Percentiles rank a stretch among this genome's conserved stretches.
phyloP scores from a whole-genome alignment of 2,329 filamentous ascomycete species.

The Pseudocercospora crystallina region DNA sequence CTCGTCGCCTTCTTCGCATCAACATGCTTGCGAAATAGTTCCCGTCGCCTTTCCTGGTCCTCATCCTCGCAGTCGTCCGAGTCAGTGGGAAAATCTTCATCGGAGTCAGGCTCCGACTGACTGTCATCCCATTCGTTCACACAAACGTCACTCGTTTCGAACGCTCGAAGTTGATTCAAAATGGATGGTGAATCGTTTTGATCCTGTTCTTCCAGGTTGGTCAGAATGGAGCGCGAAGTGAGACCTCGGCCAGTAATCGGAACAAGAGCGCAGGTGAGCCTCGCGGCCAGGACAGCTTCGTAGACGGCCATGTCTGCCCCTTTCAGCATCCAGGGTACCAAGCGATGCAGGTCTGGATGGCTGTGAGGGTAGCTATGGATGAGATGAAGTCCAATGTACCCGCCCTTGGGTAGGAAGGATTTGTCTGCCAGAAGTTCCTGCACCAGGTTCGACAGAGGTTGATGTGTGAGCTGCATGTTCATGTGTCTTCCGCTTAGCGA shows the following conservation, averaged over 20 bases:
- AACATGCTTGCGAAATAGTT: neutral
- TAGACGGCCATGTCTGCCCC: slow-evolving; percentile 7
- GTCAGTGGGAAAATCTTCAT: too few relatives aligned
- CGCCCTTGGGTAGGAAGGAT: neutral
- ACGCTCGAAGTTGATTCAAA: too few relatives aligned
- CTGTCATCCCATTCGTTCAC: too few relatives aligned
- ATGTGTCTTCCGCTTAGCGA: neutral
- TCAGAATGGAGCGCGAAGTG: neutral
- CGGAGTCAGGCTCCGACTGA: too few relatives aligned
- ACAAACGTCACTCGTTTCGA: too few relatives aligned
- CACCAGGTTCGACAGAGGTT: neutral
- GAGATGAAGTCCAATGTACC: slow-evolving; percentile 4
- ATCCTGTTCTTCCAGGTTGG: neutral
- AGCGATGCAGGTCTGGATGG: neutral
- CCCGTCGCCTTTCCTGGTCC: too few relatives aligned
- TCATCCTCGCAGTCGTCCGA: too few relatives aligned
- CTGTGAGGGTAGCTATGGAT: slow-evolving; percentile 7
- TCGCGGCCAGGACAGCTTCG: neutral
- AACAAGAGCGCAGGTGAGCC: neutral
- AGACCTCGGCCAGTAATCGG: neutral
- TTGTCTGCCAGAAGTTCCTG: neutral
- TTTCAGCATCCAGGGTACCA: slow-evolving; percentile 7
- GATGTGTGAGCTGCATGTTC: neutral
- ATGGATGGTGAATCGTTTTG: neutral
- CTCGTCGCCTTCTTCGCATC: neutral